phyloP scores from a whole-genome alignment of 805 yeast genomes.

The Myxozyma udenii region DNA sequence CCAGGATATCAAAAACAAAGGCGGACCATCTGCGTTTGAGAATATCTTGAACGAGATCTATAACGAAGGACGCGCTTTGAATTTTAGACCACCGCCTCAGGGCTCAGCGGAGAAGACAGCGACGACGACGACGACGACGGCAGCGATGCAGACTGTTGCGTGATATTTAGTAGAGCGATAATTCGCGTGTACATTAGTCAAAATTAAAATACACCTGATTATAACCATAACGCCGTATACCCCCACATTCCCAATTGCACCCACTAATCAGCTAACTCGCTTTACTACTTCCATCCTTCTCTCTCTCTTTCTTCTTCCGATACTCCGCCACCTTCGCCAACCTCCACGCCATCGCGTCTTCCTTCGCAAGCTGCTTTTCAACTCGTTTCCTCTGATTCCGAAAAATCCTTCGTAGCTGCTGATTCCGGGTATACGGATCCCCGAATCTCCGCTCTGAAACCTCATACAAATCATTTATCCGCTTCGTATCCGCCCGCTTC shows the following conservation, averaged over 20 bases:
- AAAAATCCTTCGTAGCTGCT: conserved; percentile 30
- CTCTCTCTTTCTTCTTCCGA: conserved; percentile 22
- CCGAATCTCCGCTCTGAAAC: conserved; percentile 30
- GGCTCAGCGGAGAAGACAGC: neutral
- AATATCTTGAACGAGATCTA: conserved; percentile 63
- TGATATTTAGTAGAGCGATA: too few relatives aligned
- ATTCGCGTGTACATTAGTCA: too few relatives aligned
- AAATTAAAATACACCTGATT: too few relatives aligned
- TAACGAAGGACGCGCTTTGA: conserved; percentile 40
- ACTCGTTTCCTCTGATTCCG: conserved; percentile 19
- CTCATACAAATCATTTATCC: conserved; percentile 25
- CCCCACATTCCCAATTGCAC: too few relatives aligned
- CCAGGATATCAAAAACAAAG: conserved; percentile 55
- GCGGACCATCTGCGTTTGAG: conserved; percentile 50
- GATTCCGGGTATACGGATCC: conserved; percentile 33
- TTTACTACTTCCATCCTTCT: neutral
- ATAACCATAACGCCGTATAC: too few relatives aligned
- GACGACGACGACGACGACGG: conserved; percentile 2
- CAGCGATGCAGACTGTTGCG: neutral
- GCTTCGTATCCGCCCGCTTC: conserved; percentile 10
- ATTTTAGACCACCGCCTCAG: conserved; percentile 40
- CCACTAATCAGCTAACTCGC: too few relatives aligned
- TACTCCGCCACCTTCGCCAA: conserved; percentile 19
- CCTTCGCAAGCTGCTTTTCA: conserved; percentile 12
- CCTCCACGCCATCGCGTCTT: conserved; percentile 23